Conservation (phyloP, 2,329 filamentous ascomycete genomes). For the Ramularia endophylla region DNA sequence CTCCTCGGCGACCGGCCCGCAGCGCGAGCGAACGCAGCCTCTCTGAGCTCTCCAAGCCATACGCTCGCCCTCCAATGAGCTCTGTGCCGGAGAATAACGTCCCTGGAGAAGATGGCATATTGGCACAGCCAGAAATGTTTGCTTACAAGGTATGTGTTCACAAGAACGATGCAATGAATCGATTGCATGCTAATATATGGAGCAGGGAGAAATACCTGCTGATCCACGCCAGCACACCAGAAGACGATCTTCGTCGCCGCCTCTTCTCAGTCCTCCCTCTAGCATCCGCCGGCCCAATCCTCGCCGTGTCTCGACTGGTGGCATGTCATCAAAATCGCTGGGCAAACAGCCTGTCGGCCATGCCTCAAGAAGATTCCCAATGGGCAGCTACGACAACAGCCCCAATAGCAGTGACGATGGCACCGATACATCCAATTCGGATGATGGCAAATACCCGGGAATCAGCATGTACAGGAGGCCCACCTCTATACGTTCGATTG, state of each 20-base stretch:
- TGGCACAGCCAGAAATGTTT: constrained; percentile 15
- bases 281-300: not conserved
- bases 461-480: constrained; percentile 7
- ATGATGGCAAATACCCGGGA: constrained; percentile 15
- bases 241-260: no score
- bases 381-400: constrained; percentile 21
- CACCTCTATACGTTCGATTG: constrained; percentile 10
- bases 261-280: no score
- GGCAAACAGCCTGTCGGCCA: constrained; percentile 5
- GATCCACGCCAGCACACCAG: no score
- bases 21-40: constrained; percentile 19
- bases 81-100: constrained; percentile 23
- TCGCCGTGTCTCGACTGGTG: constrained; percentile 9
- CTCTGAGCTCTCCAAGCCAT: constrained; percentile 18
- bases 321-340: constrained; percentile 7
- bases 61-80: constrained; percentile 18
- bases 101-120: constrained; percentile 10
- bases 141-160: constrained; percentile 22
- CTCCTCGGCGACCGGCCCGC: constrained; percentile 3
- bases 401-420: constrained; percentile 20
- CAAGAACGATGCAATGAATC: no score
- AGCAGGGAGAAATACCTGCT: no score
- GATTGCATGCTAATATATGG: no score
- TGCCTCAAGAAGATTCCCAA: constrained; percentile 17
- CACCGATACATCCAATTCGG: constrained; percentile 11